phyloP scores from a whole-genome alignment of 2,329 filamentous ascomycete species.

The Colletotrichum acutatum region DNA sequence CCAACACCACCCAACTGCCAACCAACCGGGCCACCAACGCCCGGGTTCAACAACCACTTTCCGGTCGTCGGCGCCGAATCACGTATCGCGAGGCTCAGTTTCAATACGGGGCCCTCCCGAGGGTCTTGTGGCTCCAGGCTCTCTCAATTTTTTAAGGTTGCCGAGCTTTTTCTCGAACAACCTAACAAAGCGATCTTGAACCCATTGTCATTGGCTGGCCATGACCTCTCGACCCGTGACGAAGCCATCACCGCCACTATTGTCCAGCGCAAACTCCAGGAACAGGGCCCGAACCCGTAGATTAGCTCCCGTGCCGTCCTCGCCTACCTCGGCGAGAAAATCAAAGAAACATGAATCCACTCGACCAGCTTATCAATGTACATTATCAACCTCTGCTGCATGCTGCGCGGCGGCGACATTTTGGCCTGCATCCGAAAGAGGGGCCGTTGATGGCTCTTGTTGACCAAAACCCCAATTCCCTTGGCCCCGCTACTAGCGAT shows the following conservation, averaged over 20 bases:
- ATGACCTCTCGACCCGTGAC: background rate
- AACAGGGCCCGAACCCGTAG: background rate
- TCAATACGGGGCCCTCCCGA: slow-evolving; percentile 14
- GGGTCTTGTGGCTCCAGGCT: background rate
- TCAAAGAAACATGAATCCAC: background rate
- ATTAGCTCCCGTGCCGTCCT: slow-evolving; percentile 8
- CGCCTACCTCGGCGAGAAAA: background rate
- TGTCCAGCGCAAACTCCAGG: slow-evolving; percentile 17
- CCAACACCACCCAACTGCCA: background rate
- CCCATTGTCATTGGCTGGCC: background rate
- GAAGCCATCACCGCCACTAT: slow-evolving; percentile 24
- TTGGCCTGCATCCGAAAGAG: background rate
- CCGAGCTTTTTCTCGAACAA: background rate
- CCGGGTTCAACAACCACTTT: slow-evolving; percentile 2
- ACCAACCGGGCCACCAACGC: background rate
- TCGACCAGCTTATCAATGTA: slow-evolving; percentile 14
- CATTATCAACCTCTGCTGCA: background rate
- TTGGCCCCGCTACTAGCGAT: background rate
- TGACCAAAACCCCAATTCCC: background rate
- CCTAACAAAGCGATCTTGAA: background rate
- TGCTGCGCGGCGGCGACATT: background rate
- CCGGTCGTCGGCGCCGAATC: slow-evolving; percentile 9
- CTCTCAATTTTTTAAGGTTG: slow-evolving; percentile 4
- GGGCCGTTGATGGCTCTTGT: background rate
- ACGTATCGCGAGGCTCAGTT: slow-evolving; percentile 7